These are phyloP conservation scores for Chlamydomonas schloesseri DNA, from an alignment of 139 green algal genomes.

Conservation along the genomic window DNA sequence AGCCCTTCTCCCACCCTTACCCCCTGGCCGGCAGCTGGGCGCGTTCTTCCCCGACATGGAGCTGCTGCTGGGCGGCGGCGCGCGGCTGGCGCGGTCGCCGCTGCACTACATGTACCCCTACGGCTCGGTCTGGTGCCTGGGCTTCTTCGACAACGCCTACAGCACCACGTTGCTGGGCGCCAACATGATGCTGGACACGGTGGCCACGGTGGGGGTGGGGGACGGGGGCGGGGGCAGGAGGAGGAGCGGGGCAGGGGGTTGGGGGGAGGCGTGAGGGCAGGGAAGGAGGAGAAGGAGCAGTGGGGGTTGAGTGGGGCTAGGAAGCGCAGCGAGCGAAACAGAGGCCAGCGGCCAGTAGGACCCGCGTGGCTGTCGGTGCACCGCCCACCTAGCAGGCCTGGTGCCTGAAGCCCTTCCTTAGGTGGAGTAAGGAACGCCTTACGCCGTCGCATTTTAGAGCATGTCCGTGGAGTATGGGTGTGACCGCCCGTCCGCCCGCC, in stretches of 20 bases:
- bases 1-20: no score
- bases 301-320: no score
- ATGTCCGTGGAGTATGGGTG: no score
- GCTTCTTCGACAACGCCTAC: constrained; percentile 89
- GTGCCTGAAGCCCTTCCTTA: no score
- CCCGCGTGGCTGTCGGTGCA: no score
- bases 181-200: constrained; percentile 83
- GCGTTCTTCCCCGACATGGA: constrained; percentile 76
- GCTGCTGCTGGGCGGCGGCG: constrained; percentile 70
- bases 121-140: constrained; percentile 84
- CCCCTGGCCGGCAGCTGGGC: constrained; percentile 54
- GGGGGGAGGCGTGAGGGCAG: not conserved
- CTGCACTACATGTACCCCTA: constrained; percentile 91
- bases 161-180: constrained; percentile 86
- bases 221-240: not conserved
- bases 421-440: no score
- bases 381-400: no score
- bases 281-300: no score
- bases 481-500: no score
- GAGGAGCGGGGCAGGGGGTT: not conserved
- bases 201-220: constrained; percentile 3
- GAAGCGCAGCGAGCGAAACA: no score
- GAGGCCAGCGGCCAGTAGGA: no score
- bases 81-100: constrained; percentile 65
- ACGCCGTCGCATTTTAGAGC: no score